These are phyloP conservation scores for Wickerhamiella dianesei DNA, from an alignment of 805 yeast genomes.

Conservation along the genomic window DNA sequence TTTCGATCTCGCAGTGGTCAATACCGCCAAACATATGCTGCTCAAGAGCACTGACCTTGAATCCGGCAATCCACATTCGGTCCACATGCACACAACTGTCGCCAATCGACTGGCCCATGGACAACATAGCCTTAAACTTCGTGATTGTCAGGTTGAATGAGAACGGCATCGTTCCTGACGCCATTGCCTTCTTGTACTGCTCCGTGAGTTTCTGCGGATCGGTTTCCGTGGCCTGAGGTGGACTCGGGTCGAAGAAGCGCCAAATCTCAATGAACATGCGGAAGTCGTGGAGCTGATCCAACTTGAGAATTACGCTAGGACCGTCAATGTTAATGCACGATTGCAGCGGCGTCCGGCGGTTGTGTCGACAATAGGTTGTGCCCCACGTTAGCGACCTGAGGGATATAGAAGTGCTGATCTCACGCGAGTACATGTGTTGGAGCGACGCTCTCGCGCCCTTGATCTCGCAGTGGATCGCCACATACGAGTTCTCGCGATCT, in stretches of 20 bases:
- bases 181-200: slow-evolving; percentile 43
- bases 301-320: slow-evolving; percentile 46
- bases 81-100: slow-evolving; percentile 41
- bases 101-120: slow-evolving; percentile 78
- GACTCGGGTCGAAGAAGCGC: slow-evolving; percentile 9
- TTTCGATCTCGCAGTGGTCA: slow-evolving; percentile 35
- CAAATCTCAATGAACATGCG: slow-evolving; percentile 40
- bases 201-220: slow-evolving; percentile 1
- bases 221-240: background rate
- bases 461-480: slow-evolving; percentile 36
- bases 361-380: slow-evolving; percentile 1
- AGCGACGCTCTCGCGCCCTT: slow-evolving; percentile 53
- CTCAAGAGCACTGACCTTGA: slow-evolving; percentile 53
- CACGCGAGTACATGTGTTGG: slow-evolving; percentile 85
- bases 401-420: slow-evolving; percentile 47
- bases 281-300: slow-evolving; percentile 78
- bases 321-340: slow-evolving; percentile 37
- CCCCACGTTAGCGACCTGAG: slow-evolving; percentile 2
- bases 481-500: slow-evolving; percentile 21
- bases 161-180: slow-evolving; percentile 58
- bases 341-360: slow-evolving; percentile 10
- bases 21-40: slow-evolving; percentile 56
- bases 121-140: slow-evolving; percentile 43
- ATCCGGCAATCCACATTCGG: slow-evolving; percentile 53
- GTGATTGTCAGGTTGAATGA: slow-evolving; percentile 43